These are phyloP conservation scores for Rhodotorula diobovata DNA, from an alignment of 768 basidiomycete genomes.

Conservation along the genomic window DNA sequence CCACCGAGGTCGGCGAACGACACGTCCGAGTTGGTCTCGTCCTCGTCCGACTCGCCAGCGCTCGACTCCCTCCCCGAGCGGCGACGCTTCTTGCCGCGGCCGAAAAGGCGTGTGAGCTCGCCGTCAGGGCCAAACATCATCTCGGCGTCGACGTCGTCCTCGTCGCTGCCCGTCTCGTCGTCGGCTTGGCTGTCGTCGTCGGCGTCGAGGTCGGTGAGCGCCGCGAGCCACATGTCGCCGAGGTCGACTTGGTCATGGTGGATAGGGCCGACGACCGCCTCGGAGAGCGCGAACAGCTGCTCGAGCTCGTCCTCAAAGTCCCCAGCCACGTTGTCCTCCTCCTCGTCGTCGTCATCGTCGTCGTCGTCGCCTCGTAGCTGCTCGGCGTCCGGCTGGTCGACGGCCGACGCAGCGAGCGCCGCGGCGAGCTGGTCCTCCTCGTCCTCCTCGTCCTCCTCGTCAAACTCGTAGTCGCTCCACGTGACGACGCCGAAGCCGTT, in stretches of 20 bases:
- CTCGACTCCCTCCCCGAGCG: slow-evolving; percentile 17
- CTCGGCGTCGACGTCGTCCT: slow-evolving; percentile 24
- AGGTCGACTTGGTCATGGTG: slow-evolving; percentile 22
- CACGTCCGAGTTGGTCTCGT: slow-evolving; percentile 10
- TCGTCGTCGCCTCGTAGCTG: not conserved
- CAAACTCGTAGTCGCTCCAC: slow-evolving; percentile 36
- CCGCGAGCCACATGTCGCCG: slow-evolving; percentile 36
- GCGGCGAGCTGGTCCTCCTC: slow-evolving; percentile 7
- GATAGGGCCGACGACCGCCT: slow-evolving; percentile 34
- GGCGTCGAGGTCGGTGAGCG: slow-evolving; percentile 15
- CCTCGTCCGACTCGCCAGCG: slow-evolving; percentile 31
- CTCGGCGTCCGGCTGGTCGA: not conserved
- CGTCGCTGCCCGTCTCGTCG: slow-evolving; percentile 5
- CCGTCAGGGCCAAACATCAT: slow-evolving; percentile 29
- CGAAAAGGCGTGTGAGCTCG: slow-evolving; percentile 20
- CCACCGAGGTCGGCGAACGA: slow-evolving; percentile 30
- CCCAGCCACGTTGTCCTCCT: slow-evolving; percentile 7
- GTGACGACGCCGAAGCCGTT: slow-evolving; percentile 37
- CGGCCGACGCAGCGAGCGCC: not conserved
- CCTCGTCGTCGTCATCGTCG: not conserved
- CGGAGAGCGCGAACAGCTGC: slow-evolving; percentile 32
- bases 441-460: slow-evolving; percentile 16
- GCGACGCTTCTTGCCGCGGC: slow-evolving; percentile 4
- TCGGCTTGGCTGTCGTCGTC: slow-evolving; percentile 7
- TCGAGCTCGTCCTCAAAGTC: slow-evolving; percentile 36